These are phyloP conservation scores for Arthrobotrys conoides DNA, from an alignment of 2,329 filamentous ascomycete species.

Conservation along the genomic window DNA sequence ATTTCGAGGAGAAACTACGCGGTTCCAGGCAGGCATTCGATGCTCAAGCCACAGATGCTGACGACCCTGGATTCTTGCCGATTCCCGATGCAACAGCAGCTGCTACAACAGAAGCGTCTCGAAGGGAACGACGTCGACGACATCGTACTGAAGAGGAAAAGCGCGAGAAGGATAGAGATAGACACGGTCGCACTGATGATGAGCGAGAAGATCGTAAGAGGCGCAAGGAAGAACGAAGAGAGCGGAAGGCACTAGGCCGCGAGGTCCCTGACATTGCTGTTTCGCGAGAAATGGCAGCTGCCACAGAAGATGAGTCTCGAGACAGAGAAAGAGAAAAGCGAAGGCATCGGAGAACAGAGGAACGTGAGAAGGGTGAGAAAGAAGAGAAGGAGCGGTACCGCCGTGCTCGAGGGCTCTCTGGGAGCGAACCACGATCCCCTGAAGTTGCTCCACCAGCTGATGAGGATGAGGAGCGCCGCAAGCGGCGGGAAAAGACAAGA, in stretches of 20 bases:
- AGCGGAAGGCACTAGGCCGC: slow-evolving; percentile 29
- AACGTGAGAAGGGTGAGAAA: slow-evolving; percentile 44
- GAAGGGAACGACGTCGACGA: slow-evolving; percentile 47
- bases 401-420: slow-evolving; percentile 40
- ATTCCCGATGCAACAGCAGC: slow-evolving; percentile 44
- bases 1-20: slow-evolving; percentile 59
- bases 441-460: slow-evolving; percentile 24
- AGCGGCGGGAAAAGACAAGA: slow-evolving; percentile 49
- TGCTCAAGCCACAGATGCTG: slow-evolving; percentile 37
- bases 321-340: slow-evolving; percentile 52
- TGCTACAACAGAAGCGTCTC: slow-evolving; percentile 45
- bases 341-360: slow-evolving; percentile 43
- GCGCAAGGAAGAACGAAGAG: slow-evolving; percentile 45
- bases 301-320: slow-evolving; percentile 50
- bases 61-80: slow-evolving; percentile 57
- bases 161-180: slow-evolving; percentile 37
- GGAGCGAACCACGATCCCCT: slow-evolving; percentile 32
- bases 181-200: slow-evolving; percentile 44
- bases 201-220: slow-evolving; percentile 42
- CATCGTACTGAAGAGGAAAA: slow-evolving; percentile 47
- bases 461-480: slow-evolving; percentile 53
- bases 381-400: slow-evolving; percentile 53
- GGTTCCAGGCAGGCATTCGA: slow-evolving; percentile 50
- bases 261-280: slow-evolving; percentile 46
- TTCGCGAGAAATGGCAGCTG: slow-evolving; percentile 33